Base-by-base conservation (phyloP, 768 basidiomycete species). In the Amanita molliuscula region DNA sequence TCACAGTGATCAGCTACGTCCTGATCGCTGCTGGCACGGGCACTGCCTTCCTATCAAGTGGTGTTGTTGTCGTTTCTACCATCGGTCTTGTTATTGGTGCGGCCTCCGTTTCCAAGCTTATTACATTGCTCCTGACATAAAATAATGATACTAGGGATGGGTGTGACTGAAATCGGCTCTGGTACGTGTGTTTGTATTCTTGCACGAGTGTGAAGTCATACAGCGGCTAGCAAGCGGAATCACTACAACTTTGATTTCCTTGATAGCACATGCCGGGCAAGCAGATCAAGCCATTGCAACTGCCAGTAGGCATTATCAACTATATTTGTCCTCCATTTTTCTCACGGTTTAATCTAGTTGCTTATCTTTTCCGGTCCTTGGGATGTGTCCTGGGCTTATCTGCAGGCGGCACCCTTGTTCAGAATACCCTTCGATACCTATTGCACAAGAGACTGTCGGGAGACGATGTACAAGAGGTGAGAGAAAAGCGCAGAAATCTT, bases 231-330 rank as follows among this genome's bases (percentile, higher is more conserved):
- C 77, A 9, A 62, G 65, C 31, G 75, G 74, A 0, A 63, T 79
- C 11, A 82, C 80, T 0, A 81, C 76, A 1, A 77, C 74, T 28
- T 64, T 84, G 26, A 72, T 84, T 20, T 73, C 79, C 1, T 62
- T 82, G 37, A 81, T 82, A 33, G 76, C 82, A 3, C 82, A 82
- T 59, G 79, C 79, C 1, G 78, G 80, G 0, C 69, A 71, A 20
- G 70, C 65, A 31, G 77, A 82, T 56, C 80, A 82, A 57, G 82
- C 81, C 6, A 76, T 81, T 35, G 79, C 80, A 1, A 84, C 79
- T 6, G 80, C 80, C 26, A 76, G 80, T 77, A 34, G 4, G 68
- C 54, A 37, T 13, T 7, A 11, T 9, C 28, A 3, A 51, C 11
- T 29, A 42, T 8, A 18, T 7, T 10, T 35, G 40, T 9, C 47